These are phyloP conservation scores for Agapanthus africanus DNA, from an alignment of 106 monocot species.

Conservation along the genomic window DNA sequence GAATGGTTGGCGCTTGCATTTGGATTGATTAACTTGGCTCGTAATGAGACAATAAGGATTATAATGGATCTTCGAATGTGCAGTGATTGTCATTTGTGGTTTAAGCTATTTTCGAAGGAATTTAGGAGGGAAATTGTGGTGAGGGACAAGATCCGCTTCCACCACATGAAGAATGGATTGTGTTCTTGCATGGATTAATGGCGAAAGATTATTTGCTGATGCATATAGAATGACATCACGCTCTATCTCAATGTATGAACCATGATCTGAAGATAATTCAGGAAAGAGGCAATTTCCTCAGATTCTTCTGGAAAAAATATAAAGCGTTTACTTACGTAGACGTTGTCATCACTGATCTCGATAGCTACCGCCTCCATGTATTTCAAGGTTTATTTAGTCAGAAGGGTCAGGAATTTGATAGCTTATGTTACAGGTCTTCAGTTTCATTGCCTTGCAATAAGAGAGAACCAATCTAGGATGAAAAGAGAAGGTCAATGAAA, in stretches of 20 bases:
- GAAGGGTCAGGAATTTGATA: no score
- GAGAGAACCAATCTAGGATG: constrained; percentile 41
- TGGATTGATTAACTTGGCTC: constrained; percentile 41
- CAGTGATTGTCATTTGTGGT: constrained; percentile 55
- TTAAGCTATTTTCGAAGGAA: constrained; percentile 48
- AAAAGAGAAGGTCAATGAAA: no score
- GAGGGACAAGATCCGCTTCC: constrained; percentile 60
- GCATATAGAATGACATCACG: no score
- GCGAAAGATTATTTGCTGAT: constrained; percentile 37
- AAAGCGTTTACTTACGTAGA: no score
- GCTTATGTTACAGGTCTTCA: no score
- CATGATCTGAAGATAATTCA: no score
- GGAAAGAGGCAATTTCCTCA: no score
- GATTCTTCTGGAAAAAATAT: no score
- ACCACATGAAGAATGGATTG: constrained; percentile 48
- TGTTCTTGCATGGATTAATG: constrained; percentile 81
- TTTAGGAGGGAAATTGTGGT: constrained; percentile 59
- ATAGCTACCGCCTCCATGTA: no score
- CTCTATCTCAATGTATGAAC: no score
- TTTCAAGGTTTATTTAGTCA: no score
- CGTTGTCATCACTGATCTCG: no score
- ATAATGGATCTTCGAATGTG: constrained; percentile 54
- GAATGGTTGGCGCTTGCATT: constrained; percentile 68
- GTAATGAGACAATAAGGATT: constrained; percentile 42
- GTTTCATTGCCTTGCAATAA: constrained; percentile 32